These are phyloP conservation scores for Aurantiochytrium sp. DNA, from an alignment of 108 stramenopile species.

Conservation along the genomic window DNA sequence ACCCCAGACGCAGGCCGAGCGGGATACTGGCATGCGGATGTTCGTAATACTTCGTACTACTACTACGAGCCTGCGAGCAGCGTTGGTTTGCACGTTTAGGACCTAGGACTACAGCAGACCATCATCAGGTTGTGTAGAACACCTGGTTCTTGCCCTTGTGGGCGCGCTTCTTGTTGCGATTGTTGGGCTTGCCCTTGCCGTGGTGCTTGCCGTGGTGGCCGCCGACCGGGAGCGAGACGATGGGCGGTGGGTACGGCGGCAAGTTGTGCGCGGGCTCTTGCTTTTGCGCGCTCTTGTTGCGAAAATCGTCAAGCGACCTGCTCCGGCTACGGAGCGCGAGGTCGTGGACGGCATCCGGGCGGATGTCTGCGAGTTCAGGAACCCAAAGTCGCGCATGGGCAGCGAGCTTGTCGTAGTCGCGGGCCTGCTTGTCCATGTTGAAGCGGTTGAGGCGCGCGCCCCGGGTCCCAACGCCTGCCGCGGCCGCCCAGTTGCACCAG, in stretches of 20 bases:
- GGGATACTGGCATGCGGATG: too few relatives aligned
- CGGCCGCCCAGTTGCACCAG: conserved; percentile 89
- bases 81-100: too few relatives aligned
- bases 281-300: background rate
- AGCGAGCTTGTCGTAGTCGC: conserved; percentile 87
- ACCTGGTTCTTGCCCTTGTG: background rate
- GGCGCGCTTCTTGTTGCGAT: background rate
- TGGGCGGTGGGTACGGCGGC: background rate
- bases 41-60: too few relatives aligned
- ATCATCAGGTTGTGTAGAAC: background rate
- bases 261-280: too few relatives aligned
- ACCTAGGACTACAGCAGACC: too few relatives aligned
- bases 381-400: conserved; percentile 90
- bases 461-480: conserved; percentile 86
- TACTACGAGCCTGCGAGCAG: too few relatives aligned
- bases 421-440: conserved; percentile 88
- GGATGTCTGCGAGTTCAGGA: conserved; percentile 62
- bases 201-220: too few relatives aligned
- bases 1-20: too few relatives aligned
- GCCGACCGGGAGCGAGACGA: background rate
- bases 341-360: background rate
- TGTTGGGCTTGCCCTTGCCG: too few relatives aligned
- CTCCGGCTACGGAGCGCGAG: background rate
- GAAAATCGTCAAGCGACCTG: background rate
- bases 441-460: conserved; percentile 72